Conservation (phyloP, 345 rosid genomes). For the Jatropha curcas region DNA sequence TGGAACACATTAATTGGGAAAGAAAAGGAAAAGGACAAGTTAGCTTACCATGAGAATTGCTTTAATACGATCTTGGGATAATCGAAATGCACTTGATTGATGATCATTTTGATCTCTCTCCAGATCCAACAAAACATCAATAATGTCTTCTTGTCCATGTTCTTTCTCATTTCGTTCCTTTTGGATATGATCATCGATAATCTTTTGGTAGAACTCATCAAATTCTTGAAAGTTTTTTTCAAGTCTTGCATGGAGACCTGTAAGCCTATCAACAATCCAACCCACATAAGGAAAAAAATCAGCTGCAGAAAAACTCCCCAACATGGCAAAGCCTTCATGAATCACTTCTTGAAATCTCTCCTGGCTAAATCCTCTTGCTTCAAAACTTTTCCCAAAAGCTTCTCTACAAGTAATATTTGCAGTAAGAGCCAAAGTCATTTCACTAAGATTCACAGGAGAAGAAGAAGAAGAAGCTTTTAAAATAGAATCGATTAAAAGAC, state of each 20-base stretch:
- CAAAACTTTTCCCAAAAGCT: constrained; percentile 15
- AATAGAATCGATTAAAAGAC: not conserved
- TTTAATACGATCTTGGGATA: constrained; percentile 23
- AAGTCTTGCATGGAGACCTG: no score
- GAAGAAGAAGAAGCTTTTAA: not conserved
- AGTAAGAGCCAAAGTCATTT: not conserved
- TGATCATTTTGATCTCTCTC: no score
- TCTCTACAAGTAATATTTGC: not conserved
- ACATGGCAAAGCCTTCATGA: no score
- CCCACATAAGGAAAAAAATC: no score
- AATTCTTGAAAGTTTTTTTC: no score
- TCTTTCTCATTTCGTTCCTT: not conserved
- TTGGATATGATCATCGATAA: no score
- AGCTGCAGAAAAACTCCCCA: no score
- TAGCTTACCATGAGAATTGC: constrained; percentile 33
- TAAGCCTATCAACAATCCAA: no score
- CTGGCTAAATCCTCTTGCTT: no score
- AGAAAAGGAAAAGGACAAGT: not conserved
- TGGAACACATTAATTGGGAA: no score
- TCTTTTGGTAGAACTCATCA: no score
- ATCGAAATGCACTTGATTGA: not conserved
- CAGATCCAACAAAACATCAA: constrained; percentile 29
- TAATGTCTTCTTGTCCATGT: constrained; percentile 15
- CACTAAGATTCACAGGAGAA: constrained; percentile 5
- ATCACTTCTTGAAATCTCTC: no score